Conservation (phyloP, 352 stramenopile genomes). For the Phytophthora macrochlamydospora region DNA sequence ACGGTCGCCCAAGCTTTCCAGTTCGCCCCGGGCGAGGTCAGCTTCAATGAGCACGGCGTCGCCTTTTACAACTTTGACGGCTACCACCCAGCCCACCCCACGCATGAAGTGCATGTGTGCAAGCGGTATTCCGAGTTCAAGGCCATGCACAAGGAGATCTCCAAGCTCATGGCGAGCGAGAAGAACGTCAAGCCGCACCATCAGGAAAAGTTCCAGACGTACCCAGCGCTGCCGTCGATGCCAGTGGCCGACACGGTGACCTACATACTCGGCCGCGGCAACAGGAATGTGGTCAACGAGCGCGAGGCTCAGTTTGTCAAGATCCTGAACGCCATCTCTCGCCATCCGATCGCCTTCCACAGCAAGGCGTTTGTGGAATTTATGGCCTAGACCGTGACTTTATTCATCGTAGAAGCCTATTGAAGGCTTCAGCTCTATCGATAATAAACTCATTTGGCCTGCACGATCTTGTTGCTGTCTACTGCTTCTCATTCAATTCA, state of each 20-base stretch:
- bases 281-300: constrained; percentile 59
- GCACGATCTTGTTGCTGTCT: too few species aligned
- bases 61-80: constrained; percentile 71
- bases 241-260: constrained; percentile 47
- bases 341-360: constrained; percentile 54
- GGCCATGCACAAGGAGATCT: constrained; percentile 51
- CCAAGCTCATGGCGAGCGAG: constrained; percentile 61
- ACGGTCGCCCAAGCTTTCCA: constrained; percentile 25
- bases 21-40: constrained; percentile 52
- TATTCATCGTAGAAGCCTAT: constrained; percentile 5
- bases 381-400: constrained; percentile 33
- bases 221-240: constrained; percentile 62
- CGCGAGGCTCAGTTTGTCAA: constrained; percentile 63
- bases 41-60: constrained; percentile 53
- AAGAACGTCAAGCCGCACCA: constrained; percentile 51
- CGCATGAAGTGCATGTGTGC: constrained; percentile 49
- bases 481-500: background rate
- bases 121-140: constrained; percentile 87
- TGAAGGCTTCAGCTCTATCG: constrained; percentile 7
- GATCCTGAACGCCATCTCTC: constrained; percentile 68
- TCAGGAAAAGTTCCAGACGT: constrained; percentile 60
- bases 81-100: constrained; percentile 44
- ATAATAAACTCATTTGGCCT: constrained; percentile 10
- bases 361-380: constrained; percentile 58
- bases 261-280: constrained; percentile 50